Conservation (phyloP, 371 early-diverging fungal genomes). For the Nematocida ausubeli region DNA sequence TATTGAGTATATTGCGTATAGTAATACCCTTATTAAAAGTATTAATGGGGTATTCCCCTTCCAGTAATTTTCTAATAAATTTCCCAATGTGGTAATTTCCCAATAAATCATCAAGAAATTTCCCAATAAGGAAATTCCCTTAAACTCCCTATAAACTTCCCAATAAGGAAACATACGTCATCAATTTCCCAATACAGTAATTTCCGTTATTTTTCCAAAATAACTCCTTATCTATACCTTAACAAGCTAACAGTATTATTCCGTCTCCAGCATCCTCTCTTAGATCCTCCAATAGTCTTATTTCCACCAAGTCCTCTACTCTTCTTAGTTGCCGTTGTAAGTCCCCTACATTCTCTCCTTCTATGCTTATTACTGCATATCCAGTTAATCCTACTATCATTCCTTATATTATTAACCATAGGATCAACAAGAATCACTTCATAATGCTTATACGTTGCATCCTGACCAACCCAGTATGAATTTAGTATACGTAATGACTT, state of each 20-base stretch:
- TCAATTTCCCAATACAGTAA: no score
- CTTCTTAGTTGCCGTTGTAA: conserved; percentile 90
- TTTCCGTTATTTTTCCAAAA: no score
- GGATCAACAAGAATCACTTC: conserved; percentile 97
- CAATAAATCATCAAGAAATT: no score
- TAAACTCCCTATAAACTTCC: no score
- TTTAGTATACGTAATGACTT: conserved; percentile 87
- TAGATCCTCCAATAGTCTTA: conserved; percentile 92
- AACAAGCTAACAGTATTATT: conserved; percentile 72
- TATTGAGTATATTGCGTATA: no score
- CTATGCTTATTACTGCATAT: conserved; percentile 89
- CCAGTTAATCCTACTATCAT: conserved; percentile 96
- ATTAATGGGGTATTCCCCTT: no score
- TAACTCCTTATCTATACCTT: conserved; percentile 69
- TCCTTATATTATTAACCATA: conserved; percentile 86
- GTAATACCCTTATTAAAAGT: no score
- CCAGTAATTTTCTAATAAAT: no score
- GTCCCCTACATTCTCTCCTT: conserved; percentile 92
- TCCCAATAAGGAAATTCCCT: no score
- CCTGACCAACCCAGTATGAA: conserved; percentile 96
- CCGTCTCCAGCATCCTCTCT: conserved; percentile 74
- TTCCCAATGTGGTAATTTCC: no score
- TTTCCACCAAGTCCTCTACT: conserved; percentile 91
- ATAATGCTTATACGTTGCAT: conserved; percentile 91
- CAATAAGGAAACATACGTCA: no score